Base-by-base conservation (phyloP, 2,329 filamentous ascomycete genomes). In the Periconia macrospinosa region DNA sequence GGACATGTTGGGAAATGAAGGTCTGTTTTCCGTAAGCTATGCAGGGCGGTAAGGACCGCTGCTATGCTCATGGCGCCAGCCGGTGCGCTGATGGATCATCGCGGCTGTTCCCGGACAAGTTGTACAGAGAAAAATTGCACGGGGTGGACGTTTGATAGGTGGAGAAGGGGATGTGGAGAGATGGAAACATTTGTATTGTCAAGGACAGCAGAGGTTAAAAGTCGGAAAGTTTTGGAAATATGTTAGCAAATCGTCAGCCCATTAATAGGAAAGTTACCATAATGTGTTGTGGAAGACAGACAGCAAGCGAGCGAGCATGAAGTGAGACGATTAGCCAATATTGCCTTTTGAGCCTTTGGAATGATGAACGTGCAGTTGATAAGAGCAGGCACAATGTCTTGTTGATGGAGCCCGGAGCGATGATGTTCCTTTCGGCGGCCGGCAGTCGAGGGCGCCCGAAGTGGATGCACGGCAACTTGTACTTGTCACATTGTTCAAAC, bases 81-180 rank as follows among this genome's bases (percentile, higher is more conserved):
- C 23, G 23, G 23, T 27, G 23, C 23, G 23, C 58, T 56, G 59
- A 62, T 61, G 47, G 35, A 51, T 56, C 55, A 52, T 49, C 40
- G 52, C 47, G 55, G 56, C 49, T 52, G 47, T 56, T 56, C 58
- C 49, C 54, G 54, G 49, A 59, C 59, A 59, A 55, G 56, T 69
- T 67, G 61, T 63, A 62, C 62, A 61, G 59, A 61, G 60, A 61
- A 58, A 67, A 62, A 68, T 70, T 70, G 69, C 62, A 69, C 61
- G 61, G 63, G 57, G 60, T 57, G 57, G 62, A 67, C 54, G 68
- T 61, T 63, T 60, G 53, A 68, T 63, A 59, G 45, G 54, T 47
- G 51, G 46, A 49, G 51, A 57, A 50, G 57, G 56, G 55, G 50
- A 47, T 50, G 47, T 61, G 53, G 61, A 37, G 56, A 53, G 59